Evolutionary conservation across 805 yeast genomes (phyloP), one percentile per base, ranked within the genome.

Genomic region (Priceomyces carsonii): DNA sequence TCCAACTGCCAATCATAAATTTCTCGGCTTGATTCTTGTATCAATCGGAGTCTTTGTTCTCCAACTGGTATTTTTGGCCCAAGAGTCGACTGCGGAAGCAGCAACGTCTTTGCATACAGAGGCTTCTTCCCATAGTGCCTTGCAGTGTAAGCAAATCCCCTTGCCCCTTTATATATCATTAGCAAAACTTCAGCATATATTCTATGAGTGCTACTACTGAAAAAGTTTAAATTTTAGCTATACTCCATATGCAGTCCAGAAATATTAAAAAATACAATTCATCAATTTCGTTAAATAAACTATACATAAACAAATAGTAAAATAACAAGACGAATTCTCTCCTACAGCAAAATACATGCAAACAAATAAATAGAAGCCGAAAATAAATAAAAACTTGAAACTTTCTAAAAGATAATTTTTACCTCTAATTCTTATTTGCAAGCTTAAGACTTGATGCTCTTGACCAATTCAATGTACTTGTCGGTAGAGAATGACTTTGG

Each of bases 401-500:
- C 15, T 26, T 26, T 13, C 10, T 15, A 13, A 26, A 26, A 13
- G n/a, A 23, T 23, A 23, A 23, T 12, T n/a, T 26, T 26, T 26
- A 26, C 18, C 16, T 9, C 8, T 8, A 26, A 26, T 26, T 29
- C 18, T 12, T 27, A 25, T 16, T 19, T 22, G 26, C 26, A 32
- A 13, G 27, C 18, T 33, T 39, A 39, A 43, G 39, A 44, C 36
- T 50, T 50, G 44, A 63, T 60, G 57, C 51, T 60, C 51, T 76
- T 72, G 57, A 83, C 95, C 63, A 87, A 71, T 75, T 86, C 88
- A 60, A 79, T 81, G 75, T 84, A 86, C 72, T 88, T 88, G 71
- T 87, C 91, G 48, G 96, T 87, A 43, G 95, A 85, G 87, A 88
- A 86, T 45, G 95, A 69, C 73, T 80, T 83, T 57, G 93, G 93